Evolutionary conservation across 2,329 filamentous ascomycete genomes (phyloP), one percentile per base, ranked within the genome.

Genomic region (Alternaria sp.): DNA sequence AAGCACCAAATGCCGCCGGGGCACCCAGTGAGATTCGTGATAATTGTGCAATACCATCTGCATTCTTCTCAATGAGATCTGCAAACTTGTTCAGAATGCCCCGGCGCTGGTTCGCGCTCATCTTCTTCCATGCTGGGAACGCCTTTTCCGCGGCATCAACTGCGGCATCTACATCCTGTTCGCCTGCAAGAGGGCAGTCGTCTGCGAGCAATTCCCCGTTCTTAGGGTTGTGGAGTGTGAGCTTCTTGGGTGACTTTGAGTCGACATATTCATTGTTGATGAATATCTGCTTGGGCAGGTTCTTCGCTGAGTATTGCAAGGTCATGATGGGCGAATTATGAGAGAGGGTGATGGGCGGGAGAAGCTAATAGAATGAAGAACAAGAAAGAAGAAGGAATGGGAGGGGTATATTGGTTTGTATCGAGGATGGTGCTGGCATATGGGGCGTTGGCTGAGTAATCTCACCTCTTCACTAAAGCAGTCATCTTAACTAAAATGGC

Each of bases 121-220:
- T 61, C 59, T 70, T 74, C 60, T 68, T 75, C 82, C 83, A 83
- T 20, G 65, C 74, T 10, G 79, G 79, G 60, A 84, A 85, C 0
- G 84, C 85, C 5, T 79, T 79, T 48, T 84, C 79, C 1, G 84
- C 84, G 5, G 82, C 81, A 10, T 76, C 79, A 5, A 86, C 83
- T 2, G 84, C 84, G 5, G 72, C 71, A 53, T 86, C 80, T 30
- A 84, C 82, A 68, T 75, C 71, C 34, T 79, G 71, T 52, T 80
- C 75, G n/a, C 80, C 81, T n/a, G 81, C 81, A 3, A 79, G 62
- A 30, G 76, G 73, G 14, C 86, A 80, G 44, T 85, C 80, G 59
- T 84, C 77, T n/a, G 83, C 80, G 2, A 87, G 79, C 10, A 85
- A 69, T 3, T 81, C 80, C 54, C 81, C 81, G 67, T 86, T 81